Base-by-base conservation (phyloP, 2,329 filamentous ascomycete species). In the Eutypa lata region DNA sequence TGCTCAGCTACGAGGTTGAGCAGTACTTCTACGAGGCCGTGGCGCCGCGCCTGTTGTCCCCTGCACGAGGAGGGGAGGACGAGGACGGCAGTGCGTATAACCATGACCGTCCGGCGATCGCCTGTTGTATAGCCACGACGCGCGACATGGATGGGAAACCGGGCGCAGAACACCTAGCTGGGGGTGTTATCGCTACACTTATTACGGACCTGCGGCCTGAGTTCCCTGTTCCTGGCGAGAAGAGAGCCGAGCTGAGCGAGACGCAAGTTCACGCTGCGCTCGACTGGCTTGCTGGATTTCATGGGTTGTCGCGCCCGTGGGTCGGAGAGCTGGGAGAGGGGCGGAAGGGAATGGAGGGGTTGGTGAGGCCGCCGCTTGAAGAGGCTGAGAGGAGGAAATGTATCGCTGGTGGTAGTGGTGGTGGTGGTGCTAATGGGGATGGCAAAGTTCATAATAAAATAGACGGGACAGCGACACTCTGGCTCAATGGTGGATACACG, bases 401-500 rank as follows among this genome's bases (percentile, higher is more conserved):
- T 14, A 50, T 43, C 2, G 53, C 52, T 0, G 53, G 59, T 3
- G 49, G 49, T 19, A 60, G 2, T 35, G 35, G 35, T 16, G 49
- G 53, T 4, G 57, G 62, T 1, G 18, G 55, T 45, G 48, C 57
- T 58, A 6, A 62, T 35, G 1, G 56, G n/a, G n/a, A n/a, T n/a
- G 26, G 26, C 26, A 31, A 31, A 10, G n/a, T n/a, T n/a, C n/a
- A n/a, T n/a, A n/a, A n/a, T n/a, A 31, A 10, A 5, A 31, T 6
- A 10, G 6, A 31, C 26, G 26, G 26, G 10, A 31, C 5, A 10
- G 10, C 26, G 6, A 5, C 55, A 82, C 2, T 88, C 16, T 69
- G 86, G 86, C 67, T 84, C 7, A 86, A 88, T 43, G 86, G 86
- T 1, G 85, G 86, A 0, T 89, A 89, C 61, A 87, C 84, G 0